These are phyloP conservation scores for Rhizophagus clarus DNA, from an alignment of 192 early-diverging fungal species.

Conservation along the genomic window DNA sequence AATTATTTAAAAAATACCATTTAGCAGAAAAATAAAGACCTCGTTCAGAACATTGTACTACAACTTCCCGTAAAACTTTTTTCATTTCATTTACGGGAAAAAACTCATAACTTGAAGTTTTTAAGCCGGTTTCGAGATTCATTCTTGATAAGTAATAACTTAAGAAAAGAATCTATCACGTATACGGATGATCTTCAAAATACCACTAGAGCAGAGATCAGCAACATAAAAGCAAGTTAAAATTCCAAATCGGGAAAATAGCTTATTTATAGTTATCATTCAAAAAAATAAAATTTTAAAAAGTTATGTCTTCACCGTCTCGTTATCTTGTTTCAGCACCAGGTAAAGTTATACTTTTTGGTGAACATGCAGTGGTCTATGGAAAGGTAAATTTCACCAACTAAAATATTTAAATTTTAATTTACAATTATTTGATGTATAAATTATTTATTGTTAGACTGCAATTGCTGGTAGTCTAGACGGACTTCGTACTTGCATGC, in stretches of 20 bases:
- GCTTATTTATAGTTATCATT: too few species aligned
- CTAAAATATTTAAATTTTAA: not conserved
- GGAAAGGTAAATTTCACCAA: slow-evolving; percentile 59
- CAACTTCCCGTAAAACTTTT: slow-evolving; percentile 54
- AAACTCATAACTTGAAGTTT: not conserved
- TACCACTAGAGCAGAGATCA: too few species aligned
- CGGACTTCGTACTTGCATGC: slow-evolving; percentile 69
- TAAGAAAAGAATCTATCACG: too few species aligned
- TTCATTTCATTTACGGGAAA: slow-evolving; percentile 35
- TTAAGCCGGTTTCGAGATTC: not conserved
- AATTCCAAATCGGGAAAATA: too few species aligned
- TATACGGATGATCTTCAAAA: too few species aligned
- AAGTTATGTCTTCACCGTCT: not conserved
- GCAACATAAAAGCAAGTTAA: too few species aligned
- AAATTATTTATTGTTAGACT: slow-evolving; percentile 46
- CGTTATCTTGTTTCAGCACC: slow-evolving; percentile 71
- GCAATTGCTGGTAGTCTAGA: slow-evolving; percentile 83
- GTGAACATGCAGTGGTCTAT: slow-evolving; percentile 97
- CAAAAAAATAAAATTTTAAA: too few species aligned
- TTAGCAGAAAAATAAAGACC: slow-evolving; percentile 73
- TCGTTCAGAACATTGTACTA: slow-evolving; percentile 66
- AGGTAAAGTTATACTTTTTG: slow-evolving; percentile 98
- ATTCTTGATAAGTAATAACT: not conserved
- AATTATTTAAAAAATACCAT: slow-evolving; percentile 58
- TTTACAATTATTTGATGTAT: not conserved